Evolutionary conservation across 805 yeast genomes (phyloP), one percentile per base, ranked within the genome.

Genomic region (Candida andamanensis): DNA sequence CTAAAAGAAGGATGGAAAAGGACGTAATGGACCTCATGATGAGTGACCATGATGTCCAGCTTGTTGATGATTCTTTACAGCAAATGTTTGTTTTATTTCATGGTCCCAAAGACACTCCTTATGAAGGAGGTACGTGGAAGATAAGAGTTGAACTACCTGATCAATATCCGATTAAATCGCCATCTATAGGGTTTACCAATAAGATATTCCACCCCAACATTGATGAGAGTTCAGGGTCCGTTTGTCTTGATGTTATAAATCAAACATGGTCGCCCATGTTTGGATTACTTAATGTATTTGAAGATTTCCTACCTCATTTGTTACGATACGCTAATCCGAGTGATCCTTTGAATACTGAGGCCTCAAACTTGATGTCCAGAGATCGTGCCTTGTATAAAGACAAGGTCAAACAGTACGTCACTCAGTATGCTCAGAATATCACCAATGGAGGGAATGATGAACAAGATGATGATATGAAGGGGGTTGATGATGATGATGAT

Each of bases 261-360:
- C 96, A 90, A 52, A 86, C 97, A 1, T 90, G 98, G 98, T 84
- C 95, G 25, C 97, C 98, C 2, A 84, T 90, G 86, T 90, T 87
- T 65, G 97, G 92, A 34, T 72, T 92, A 43, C 67, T 80, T 43
- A 92, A 92, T 54, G 84, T 90, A 16, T 85, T 92, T 54, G 97
- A 90, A 50, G 80, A 85, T 52, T 92, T 90, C 62, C 63, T 90
- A 38, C 98, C 98, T 5, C 97, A 94, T 47, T 63, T 90, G 36
- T 65, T 90, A 40, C 74, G 89, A 34, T 92, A 90, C 50, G 97
- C 97, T 13, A 90, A 90, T 50, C 90, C 97, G 1, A 68, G 90
- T 10, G 98, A 90, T 55, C 98, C 98, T 1, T 69, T 90, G 41
- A 90, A 90, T 50, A 79, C 87, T 8, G 92, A 84, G 38, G 97